Percentiles rank a stretch among this genome's conserved stretches.
Evolutionary conservation across 345 rosid species (phyloP).

Genomic region (Pistacia integerrima): DNA sequence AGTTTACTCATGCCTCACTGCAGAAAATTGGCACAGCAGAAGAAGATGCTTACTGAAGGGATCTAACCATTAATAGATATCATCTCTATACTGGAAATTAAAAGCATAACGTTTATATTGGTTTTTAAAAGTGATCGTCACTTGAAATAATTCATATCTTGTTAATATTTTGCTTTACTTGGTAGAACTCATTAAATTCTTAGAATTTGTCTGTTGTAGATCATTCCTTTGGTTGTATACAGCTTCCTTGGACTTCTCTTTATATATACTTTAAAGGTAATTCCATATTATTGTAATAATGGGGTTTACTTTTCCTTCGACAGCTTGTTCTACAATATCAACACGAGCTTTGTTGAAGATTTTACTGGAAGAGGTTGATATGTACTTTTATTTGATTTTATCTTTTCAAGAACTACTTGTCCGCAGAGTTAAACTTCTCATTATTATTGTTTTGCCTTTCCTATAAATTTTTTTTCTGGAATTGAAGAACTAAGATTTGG

Average conservation of each 20-base stretch:
- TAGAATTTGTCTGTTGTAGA: background rate
- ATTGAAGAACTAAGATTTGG: constrained; percentile 79
- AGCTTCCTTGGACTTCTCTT: background rate
- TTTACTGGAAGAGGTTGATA: constrained; percentile 79
- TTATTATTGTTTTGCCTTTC: constrained; percentile 3
- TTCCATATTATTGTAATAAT: constrained; percentile 6
- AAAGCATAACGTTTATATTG: background rate
- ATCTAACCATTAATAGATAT: constrained; percentile 93
- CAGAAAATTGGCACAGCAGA: constrained; percentile 94
- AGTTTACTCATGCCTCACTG: constrained; percentile 18
- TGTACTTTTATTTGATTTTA: constrained; percentile 9
- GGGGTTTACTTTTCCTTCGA: constrained; percentile 24
- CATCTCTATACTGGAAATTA: background rate
- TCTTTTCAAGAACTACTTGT: constrained; percentile 11
- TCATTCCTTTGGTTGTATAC: background rate
- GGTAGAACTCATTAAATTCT: background rate
- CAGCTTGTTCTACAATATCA: constrained; percentile 93
- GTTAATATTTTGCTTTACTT: background rate
- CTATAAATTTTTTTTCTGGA: constrained; percentile 38
- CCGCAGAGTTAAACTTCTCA: background rate
- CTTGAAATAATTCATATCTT: background rate
- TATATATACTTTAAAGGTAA: background rate
- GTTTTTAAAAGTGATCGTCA: background rate
- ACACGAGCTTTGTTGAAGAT: constrained; percentile 75
- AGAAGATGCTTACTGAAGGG: constrained; percentile 94